phyloP scores from a whole-genome alignment of 2,329 filamentous ascomycete species.

The Ophiostoma ulmi region DNA sequence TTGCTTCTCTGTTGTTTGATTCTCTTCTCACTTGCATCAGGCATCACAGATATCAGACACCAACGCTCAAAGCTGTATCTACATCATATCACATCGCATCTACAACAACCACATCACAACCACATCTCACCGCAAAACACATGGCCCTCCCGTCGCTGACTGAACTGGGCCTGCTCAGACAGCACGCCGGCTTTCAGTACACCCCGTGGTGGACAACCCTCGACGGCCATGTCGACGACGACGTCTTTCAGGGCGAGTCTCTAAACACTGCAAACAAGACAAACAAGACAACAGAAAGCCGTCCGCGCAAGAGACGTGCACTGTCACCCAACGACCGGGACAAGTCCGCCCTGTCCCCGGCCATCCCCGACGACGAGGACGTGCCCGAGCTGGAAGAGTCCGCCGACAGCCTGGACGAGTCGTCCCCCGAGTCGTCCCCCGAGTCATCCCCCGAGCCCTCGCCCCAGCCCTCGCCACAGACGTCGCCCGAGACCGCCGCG shows the following conservation, averaged over 20 bases:
- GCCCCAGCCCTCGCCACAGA: not conserved
- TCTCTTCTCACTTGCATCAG: not conserved
- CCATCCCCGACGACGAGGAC: slow-evolving; percentile 2
- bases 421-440: not conserved
- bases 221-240: not conserved
- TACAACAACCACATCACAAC: not conserved
- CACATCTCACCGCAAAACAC: not conserved
- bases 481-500: not conserved
- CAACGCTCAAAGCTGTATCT: not conserved
- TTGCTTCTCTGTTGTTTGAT: not conserved
- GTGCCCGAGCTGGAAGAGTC: slow-evolving; percentile 10
- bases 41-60: not conserved
- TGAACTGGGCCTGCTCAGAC: slow-evolving; percentile 24
- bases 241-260: not conserved
- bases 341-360: not conserved
- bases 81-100: not conserved
- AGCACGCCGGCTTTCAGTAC: not conserved
- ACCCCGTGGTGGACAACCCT: slow-evolving; percentile 12
- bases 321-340: slow-evolving; percentile 1
- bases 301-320: slow-evolving; percentile 4
- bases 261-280: not conserved
- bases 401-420: not conserved
- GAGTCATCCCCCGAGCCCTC: not conserved
- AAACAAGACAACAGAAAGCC: not conserved
- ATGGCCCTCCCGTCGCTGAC: slow-evolving; percentile 23